Percentiles rank a stretch among this genome's conserved stretches.
phyloP scores from a whole-genome alignment of 2,329 filamentous ascomycete species.

The Cryphonectria parasitica region DNA sequence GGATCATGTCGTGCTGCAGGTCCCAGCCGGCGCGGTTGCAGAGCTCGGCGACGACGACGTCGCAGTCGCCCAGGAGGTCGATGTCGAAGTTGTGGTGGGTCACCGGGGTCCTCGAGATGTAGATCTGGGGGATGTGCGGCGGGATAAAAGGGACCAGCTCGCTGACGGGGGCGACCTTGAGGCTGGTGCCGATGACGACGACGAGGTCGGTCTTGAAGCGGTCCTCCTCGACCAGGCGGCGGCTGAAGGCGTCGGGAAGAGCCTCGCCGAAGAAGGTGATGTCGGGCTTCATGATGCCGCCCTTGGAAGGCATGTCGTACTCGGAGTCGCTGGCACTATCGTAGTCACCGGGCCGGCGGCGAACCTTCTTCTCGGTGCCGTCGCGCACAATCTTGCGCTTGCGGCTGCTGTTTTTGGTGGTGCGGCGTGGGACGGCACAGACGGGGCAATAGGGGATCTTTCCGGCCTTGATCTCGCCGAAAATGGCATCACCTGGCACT shows the following conservation, averaged over 20 bases:
- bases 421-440: slow-evolving; percentile 63
- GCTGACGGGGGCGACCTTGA: slow-evolving; percentile 94
- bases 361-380: slow-evolving; percentile 40
- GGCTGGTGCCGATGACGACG: slow-evolving; percentile 92
- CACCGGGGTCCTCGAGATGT: slow-evolving; percentile 84
- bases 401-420: slow-evolving; percentile 52
- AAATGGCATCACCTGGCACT: slow-evolving; percentile 77
- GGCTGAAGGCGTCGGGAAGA: slow-evolving; percentile 81
- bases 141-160: slow-evolving; percentile 85
- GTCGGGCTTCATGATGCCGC: slow-evolving; percentile 92
- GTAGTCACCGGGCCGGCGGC: slow-evolving; percentile 45
- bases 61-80: slow-evolving; percentile 93
- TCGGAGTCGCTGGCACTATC: slow-evolving; percentile 51
- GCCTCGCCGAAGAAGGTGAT: slow-evolving; percentile 97
- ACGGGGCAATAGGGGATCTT: slow-evolving; percentile 76
- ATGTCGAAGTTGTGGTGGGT: slow-evolving; percentile 94
- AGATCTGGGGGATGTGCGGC: slow-evolving; percentile 82
- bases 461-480: slow-evolving; percentile 75
- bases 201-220: slow-evolving; percentile 82
- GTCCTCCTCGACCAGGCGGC: slow-evolving; percentile 80
- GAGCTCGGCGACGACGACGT: slow-evolving; percentile 85
- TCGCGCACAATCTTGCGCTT: slow-evolving; percentile 60
- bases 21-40: slow-evolving; percentile 82
- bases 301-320: slow-evolving; percentile 63
- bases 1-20: slow-evolving; percentile 81